Conservation (phyloP, 345 rosid genomes). For the Firmiana major region DNA sequence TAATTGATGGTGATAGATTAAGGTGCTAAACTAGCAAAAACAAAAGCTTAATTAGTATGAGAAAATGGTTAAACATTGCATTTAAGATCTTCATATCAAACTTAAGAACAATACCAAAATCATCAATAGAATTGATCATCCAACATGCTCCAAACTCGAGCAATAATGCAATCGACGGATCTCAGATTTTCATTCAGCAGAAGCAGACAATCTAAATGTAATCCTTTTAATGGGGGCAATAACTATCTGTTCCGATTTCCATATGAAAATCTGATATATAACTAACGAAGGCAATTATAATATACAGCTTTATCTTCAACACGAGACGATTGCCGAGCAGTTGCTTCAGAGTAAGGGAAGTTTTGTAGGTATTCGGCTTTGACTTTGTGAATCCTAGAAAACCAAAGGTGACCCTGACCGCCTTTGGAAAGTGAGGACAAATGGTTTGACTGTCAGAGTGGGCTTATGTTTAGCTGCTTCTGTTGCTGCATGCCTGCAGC, state of each 20-base stretch:
- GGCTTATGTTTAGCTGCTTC: conserved; percentile 44
- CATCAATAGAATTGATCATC: not conserved
- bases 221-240: not conserved
- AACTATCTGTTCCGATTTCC: not conserved
- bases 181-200: conserved; percentile 5
- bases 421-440: conserved; percentile 13
- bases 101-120: not conserved
- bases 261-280: not conserved
- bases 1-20: no score
- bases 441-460: conserved; percentile 56
- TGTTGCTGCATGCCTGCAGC: not conserved
- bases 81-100: no score
- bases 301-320: conserved; percentile 3
- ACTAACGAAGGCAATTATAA: not conserved
- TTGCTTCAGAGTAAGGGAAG: conserved; percentile 54
- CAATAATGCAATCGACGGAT: not conserved
- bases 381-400: conserved; percentile 47
- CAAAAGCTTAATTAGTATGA: no score
- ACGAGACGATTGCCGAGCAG: conserved; percentile 13
- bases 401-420: not conserved
- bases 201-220: conserved; percentile 12
- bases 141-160: not conserved
- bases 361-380: conserved; percentile 47
- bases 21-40: no score
- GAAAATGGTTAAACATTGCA: no score